phyloP scores from a whole-genome alignment of 1,284 basidiomycete species.

The Leccinum solheimii region DNA sequence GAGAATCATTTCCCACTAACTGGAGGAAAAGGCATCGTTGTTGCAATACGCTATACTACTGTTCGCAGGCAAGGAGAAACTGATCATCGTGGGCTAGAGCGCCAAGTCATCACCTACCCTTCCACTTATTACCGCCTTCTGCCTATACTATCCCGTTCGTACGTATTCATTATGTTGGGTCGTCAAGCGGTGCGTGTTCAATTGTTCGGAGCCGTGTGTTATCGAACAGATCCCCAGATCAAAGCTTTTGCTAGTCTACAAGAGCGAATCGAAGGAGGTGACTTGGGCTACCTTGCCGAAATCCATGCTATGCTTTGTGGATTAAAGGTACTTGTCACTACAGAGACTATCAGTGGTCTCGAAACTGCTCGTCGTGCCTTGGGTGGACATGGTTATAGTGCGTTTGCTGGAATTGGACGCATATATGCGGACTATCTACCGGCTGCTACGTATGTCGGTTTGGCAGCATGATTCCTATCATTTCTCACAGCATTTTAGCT shows the following conservation, averaged over 20 bases:
- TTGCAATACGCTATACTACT: slow-evolving; percentile 73
- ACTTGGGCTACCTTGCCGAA: slow-evolving; percentile 63
- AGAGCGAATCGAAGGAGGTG: slow-evolving; percentile 51
- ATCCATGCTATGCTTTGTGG: slow-evolving; percentile 73
- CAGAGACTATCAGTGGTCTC: slow-evolving; percentile 55
- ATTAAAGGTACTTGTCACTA: slow-evolving; percentile 65
- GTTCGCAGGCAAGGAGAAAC: slow-evolving; percentile 69
- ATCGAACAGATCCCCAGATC: slow-evolving; percentile 38
- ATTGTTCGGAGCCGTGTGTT: not conserved
- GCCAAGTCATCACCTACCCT: slow-evolving; percentile 68
- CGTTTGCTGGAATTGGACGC: slow-evolving; percentile 64
- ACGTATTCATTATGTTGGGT: slow-evolving; percentile 71
- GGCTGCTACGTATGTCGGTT: slow-evolving; percentile 53
- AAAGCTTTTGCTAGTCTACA: slow-evolving; percentile 52
- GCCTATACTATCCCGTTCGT: slow-evolving; percentile 67
- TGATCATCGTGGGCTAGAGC: slow-evolving; percentile 55
- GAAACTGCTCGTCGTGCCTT: slow-evolving; percentile 71
- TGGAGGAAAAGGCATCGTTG: slow-evolving; percentile 55
- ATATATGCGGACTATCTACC: slow-evolving; percentile 69
- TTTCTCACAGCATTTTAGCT: slow-evolving; percentile 40
- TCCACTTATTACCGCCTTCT: slow-evolving; percentile 70
- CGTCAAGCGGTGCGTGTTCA: slow-evolving; percentile 51
- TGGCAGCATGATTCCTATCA: not conserved
- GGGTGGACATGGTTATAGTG: slow-evolving; percentile 79
- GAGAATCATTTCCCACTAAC: not conserved